Evolutionary conservation across 768 basidiomycete species (phyloP).

Genomic region (Mycena belliarum): DNA sequence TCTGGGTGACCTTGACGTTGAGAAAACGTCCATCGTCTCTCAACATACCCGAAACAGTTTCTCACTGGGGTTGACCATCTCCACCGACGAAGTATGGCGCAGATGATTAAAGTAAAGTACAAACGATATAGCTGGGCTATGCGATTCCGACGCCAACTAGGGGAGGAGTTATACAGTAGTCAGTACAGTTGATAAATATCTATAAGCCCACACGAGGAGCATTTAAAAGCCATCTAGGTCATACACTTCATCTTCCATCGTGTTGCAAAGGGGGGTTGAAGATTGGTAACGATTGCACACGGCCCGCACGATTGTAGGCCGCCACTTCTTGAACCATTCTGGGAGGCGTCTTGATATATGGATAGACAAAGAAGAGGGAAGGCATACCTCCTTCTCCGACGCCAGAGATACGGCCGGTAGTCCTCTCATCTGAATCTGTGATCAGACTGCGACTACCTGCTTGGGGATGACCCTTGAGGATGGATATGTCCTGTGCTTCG

Average conservation of each 20-base stretch:
- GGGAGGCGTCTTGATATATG: neutral
- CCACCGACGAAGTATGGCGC: too few species aligned
- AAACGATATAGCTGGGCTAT: too few species aligned
- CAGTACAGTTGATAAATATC: too few species aligned
- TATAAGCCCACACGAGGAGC: too few species aligned
- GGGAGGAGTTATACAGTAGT: neutral
- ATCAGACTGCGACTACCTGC: constrained; percentile 24
- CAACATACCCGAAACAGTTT: too few species aligned
- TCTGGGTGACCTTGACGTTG: too few species aligned
- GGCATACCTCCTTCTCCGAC: constrained; percentile 54
- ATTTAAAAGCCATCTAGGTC: constrained; percentile 34
- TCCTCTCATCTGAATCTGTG: constrained; percentile 34
- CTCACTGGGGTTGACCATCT: too few species aligned
- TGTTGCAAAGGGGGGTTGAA: constrained; percentile 31
- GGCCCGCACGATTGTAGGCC: constrained; percentile 61
- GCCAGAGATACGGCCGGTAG: constrained; percentile 49
- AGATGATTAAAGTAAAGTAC: too few species aligned
- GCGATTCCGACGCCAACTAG: neutral
- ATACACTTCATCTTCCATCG: constrained; percentile 15
- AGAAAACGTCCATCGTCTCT: too few species aligned
- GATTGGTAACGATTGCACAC: constrained; percentile 51
- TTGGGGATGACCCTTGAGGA: constrained; percentile 19
- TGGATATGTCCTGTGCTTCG: constrained; percentile 22
- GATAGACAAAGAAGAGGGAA: neutral
- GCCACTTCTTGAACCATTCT: constrained; percentile 82